Base-by-base conservation (phyloP, 2,329 filamentous ascomycete species). In the Penicillium sp. region DNA sequence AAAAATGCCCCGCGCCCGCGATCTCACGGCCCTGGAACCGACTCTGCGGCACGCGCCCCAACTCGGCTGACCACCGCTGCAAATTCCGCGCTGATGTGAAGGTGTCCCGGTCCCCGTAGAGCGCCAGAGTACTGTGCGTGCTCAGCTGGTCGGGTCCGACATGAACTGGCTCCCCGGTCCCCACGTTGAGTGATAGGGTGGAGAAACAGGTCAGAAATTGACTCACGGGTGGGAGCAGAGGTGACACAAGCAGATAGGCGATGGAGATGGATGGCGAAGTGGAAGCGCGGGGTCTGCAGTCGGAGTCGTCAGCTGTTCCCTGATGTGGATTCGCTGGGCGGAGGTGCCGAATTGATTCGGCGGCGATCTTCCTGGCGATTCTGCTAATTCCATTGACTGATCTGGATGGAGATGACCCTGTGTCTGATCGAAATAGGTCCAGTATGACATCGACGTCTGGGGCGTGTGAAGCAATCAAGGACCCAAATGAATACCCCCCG, bases 401-500 rank as follows among this genome's bases (percentile, higher is more conserved):
- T 0, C 86, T 86, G 34, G 81, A 84, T 43, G 60, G 37, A n/a
- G 70, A 64, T 3, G 74, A n/a, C n/a, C n/a, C 60, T 0, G 48
- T 31, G 31, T 85, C 81, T 0, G 75, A 70, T 7, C 75, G 67
- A 62, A 94, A 91, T 1, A 81, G 73, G 1, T 79, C 71, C 21
- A 91, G 73, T 24, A 95, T 83, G 0, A 79, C 72, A 10, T 77
- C 70, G 31, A 87, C 56, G 8, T 70, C 59, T 0, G 91, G 90
- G 0, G 96, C 81, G 53, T 88, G 85, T 0, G 83, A 86, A 2
- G 91, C 86, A 34, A 97, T 84, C 67, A 96, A 83, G 4, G 91
- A 90, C 39, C 94, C 94, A 71, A 97, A 97, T 0, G 92, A 96
- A 71, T 97, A 97, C 11, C 92, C 92, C 2, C 83, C 88, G 6